Base-by-base conservation (phyloP, 108 stramenopile species). In the Cyclotella sp. region DNA sequence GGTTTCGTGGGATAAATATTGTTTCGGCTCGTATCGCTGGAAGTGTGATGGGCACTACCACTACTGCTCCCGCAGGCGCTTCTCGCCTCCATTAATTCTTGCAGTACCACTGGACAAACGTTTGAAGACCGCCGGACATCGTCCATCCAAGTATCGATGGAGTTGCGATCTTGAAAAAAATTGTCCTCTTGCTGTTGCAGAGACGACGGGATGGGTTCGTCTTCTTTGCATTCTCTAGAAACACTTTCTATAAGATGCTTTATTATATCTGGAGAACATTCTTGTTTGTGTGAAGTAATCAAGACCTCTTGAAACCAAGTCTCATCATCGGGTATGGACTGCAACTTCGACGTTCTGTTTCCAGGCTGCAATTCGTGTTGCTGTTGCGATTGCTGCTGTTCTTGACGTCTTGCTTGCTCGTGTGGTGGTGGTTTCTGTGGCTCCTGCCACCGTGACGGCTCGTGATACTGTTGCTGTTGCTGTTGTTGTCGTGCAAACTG, bases 271-370 rank as follows among this genome's bases (percentile, higher is more conserved):
- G 60, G 8, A 0, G 60, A 61, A 39, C 18, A 15, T 0, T 34
- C 34, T 30, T 30, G 30, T 14, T 61, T 61, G 12, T 61, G 34
- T 14, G 30, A 13, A 14, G 60, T 34, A 9, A 15, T 1, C 34
- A 61, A 39, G 2, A 61, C 60, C 12, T 61, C 60, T 15, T 61
- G 29, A 9, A 61, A 34, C 60, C 60, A 61, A 39, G 60, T 61
- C 34, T 61, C 30, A 61, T 61, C 60, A 34, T 61, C 60, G 1
- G 60, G 60, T 16, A 34, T 34, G 34, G 34, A 34, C 34, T 34
- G 34, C 34, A 30, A 39, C 34, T 39, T 61, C 3, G 60, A 39
- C 34, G 34, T 39, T 39, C 30, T 39, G 1, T 13, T 61, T 14
- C 13, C 60, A 7, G 34, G 60, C 18, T 61, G 29, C 13, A 18